These are phyloP conservation scores for Annulohypoxylon moriforme DNA, from an alignment of 495 filamentous ascomycete genomes.

Conservation along the genomic window DNA sequence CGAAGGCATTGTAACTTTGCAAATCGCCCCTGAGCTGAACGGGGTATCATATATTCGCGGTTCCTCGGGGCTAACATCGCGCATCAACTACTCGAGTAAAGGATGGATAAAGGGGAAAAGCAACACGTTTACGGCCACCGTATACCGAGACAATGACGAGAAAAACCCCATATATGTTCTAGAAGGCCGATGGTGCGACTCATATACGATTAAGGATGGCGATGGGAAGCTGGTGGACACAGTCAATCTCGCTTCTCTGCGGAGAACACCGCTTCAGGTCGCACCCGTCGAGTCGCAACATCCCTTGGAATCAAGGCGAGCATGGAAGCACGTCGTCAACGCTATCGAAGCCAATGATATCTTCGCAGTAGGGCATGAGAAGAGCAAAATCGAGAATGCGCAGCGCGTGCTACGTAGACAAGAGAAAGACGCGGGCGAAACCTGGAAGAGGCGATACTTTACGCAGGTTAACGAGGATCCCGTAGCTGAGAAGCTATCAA, in stretches of 20 bases:
- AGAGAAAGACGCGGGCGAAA: slow-evolving; percentile 73
- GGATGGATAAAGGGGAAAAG: slow-evolving; percentile 88
- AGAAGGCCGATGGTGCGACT: slow-evolving; percentile 83
- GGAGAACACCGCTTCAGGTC: slow-evolving; percentile 72
- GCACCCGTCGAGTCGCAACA: slow-evolving; percentile 79
- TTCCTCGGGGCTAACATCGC: slow-evolving; percentile 78
- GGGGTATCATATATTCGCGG: slow-evolving; percentile 76
- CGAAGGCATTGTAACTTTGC: slow-evolving; percentile 83
- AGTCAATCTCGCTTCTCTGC: slow-evolving; percentile 67
- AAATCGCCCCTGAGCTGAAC: slow-evolving; percentile 82
- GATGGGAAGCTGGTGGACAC: slow-evolving; percentile 65
- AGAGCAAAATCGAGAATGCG: slow-evolving; percentile 81
- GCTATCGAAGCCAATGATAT: slow-evolving; percentile 79
- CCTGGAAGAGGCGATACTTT: slow-evolving; percentile 83
- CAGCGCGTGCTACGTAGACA: slow-evolving; percentile 78
- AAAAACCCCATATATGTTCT: slow-evolving; percentile 76
- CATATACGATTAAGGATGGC: slow-evolving; percentile 73
- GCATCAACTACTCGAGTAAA: slow-evolving; percentile 82
- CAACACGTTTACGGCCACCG: slow-evolving; percentile 76
- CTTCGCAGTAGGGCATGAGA: slow-evolving; percentile 74
- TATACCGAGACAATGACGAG: slow-evolving; percentile 75
- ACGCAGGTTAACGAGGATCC: slow-evolving; percentile 44
- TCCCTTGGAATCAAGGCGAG: slow-evolving; percentile 77
- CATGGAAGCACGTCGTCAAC: slow-evolving; percentile 79
- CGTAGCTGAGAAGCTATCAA: slow-evolving; percentile 33